Conservation (phyloP, 192 early-diverging fungal genomes). For the Backusella westeae region DNA sequence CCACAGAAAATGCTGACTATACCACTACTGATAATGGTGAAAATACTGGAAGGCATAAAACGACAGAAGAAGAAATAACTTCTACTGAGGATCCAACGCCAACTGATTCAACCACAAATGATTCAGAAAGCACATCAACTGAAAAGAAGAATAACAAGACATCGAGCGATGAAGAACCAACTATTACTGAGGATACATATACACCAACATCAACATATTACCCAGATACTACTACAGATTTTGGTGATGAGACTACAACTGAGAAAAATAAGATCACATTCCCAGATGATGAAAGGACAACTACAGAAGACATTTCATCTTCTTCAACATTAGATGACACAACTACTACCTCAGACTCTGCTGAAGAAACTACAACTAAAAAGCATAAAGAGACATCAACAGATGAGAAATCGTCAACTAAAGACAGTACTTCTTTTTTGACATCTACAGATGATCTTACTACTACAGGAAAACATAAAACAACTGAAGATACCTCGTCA, state of each 20-base stretch:
- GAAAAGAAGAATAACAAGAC: not conserved
- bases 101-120: not conserved
- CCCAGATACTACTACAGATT: not conserved
- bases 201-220: not conserved
- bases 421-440: not conserved
- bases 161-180: not conserved
- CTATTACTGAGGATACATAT: not conserved
- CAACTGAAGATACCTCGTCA: not conserved
- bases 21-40: not conserved
- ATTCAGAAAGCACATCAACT: not conserved
- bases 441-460: not conserved
- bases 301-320: not conserved
- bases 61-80: not conserved
- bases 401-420: not conserved
- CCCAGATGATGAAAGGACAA: not conserved
- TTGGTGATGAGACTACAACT: not conserved
- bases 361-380: not conserved
- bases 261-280: not conserved
- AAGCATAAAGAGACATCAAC: not conserved
- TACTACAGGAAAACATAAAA: not conserved
- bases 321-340: not conserved
- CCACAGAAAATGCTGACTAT: not conserved
- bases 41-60: not conserved
- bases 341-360: not conserved
- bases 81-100: not conserved